These are phyloP conservation scores for Caloboletus firmus DNA, from an alignment of 1,284 basidiomycete species.

Conservation along the genomic window DNA sequence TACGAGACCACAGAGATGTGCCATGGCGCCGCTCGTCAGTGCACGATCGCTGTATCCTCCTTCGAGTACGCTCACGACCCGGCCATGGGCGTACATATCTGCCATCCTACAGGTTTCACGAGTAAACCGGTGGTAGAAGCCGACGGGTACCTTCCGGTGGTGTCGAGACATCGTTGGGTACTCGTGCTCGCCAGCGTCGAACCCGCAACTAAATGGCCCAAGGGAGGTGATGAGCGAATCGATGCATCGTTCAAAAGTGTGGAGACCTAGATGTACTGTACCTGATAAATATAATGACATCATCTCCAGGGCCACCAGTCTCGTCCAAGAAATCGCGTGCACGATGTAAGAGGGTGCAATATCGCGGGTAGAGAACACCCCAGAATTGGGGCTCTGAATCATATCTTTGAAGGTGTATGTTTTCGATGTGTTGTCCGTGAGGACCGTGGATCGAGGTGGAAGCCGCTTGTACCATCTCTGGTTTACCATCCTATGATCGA, in stretches of 20 bases:
- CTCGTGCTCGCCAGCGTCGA: slow-evolving; percentile 94
- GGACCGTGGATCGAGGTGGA: slow-evolving; percentile 77
- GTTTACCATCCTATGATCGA: slow-evolving; percentile 69
- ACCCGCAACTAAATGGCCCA: slow-evolving; percentile 62
- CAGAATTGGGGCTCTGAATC: slow-evolving; percentile 76
- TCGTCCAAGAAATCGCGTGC: slow-evolving; percentile 72
- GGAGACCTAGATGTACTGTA: slow-evolving; percentile 34
- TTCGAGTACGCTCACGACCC: slow-evolving; percentile 86
- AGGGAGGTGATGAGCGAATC: neutral
- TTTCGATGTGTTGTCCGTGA: slow-evolving; percentile 90
- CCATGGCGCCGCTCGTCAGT: slow-evolving; percentile 78
- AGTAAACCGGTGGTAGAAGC: slow-evolving; percentile 87
- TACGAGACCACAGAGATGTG: slow-evolving; percentile 72
- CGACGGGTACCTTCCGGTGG: slow-evolving; percentile 83
- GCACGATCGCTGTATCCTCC: slow-evolving; percentile 94
- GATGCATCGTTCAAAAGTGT: neutral
- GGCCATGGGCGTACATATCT: slow-evolving; percentile 64
- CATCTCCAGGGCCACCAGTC: slow-evolving; percentile 66
- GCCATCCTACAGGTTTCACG: slow-evolving; percentile 71
- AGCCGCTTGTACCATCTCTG: slow-evolving; percentile 78
- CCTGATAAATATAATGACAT: slow-evolving; percentile 86
- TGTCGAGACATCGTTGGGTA: slow-evolving; percentile 91
- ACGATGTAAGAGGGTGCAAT: slow-evolving; percentile 64
- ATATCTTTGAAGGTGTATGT: slow-evolving; percentile 86
- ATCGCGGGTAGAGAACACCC: slow-evolving; percentile 64